phyloP scores from a whole-genome alignment of 345 rosid species.

The Aurinia saxatilis region DNA sequence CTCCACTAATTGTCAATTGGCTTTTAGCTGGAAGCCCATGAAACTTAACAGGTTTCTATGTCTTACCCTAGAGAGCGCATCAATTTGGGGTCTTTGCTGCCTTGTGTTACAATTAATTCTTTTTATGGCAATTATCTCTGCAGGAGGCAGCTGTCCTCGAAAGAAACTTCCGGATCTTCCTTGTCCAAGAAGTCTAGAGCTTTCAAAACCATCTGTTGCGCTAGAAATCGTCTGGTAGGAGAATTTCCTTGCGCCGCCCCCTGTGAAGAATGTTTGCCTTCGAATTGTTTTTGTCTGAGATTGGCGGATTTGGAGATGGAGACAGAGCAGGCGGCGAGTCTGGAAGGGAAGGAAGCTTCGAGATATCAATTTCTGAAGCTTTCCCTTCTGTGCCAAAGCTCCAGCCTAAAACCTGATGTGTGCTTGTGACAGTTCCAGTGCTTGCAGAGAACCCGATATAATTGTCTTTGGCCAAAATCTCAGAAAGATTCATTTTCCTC shows the following conservation, averaged over 20 bases:
- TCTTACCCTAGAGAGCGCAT: slow-evolving; percentile 17
- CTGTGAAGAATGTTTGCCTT: neutral
- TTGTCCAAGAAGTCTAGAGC: slow-evolving; percentile 14
- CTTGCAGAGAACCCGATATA: slow-evolving; percentile 50
- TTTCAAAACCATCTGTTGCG: slow-evolving; percentile 11
- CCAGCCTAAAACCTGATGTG: slow-evolving; percentile 55
- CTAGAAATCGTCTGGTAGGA: slow-evolving; percentile 15
- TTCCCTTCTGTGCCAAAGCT: slow-evolving; percentile 44
- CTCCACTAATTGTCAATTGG: too few relatives aligned
- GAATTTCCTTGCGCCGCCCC: slow-evolving; percentile 4
- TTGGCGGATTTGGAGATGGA: neutral
- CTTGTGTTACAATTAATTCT: slow-evolving; percentile 14
- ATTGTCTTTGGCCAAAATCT: slow-evolving; percentile 28
- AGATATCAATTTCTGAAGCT: slow-evolving; percentile 33
- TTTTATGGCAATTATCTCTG: slow-evolving; percentile 16
- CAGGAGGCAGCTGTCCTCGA: slow-evolving; percentile 15
- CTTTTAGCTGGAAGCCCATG: too few relatives aligned
- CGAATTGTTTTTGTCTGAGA: neutral
- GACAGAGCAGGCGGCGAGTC: neutral
- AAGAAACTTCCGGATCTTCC: slow-evolving; percentile 13
- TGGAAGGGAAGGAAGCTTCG: slow-evolving; percentile 53
- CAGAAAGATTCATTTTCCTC: slow-evolving; percentile 31
- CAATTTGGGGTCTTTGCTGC: slow-evolving; percentile 11
- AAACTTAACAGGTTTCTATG: too few relatives aligned
- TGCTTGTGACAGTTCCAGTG: slow-evolving; percentile 31